These are phyloP conservation scores for Penicillium cosmopolitanum DNA, from an alignment of 495 filamentous ascomycete genomes.

Conservation along the genomic window DNA sequence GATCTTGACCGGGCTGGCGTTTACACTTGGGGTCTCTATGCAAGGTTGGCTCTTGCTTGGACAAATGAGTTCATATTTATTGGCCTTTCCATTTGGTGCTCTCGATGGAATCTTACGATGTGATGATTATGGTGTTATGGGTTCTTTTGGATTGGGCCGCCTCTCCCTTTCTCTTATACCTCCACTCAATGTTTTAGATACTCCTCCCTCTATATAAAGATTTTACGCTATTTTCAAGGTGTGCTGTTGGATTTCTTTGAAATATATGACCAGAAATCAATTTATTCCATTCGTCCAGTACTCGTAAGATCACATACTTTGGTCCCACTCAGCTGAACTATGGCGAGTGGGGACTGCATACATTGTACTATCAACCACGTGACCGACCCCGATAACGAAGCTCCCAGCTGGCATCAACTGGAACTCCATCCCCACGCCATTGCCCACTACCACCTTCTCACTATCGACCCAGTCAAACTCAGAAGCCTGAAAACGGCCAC, in stretches of 20 bases:
- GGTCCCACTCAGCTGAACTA: too few species aligned
- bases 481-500: conserved; percentile 1
- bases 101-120: conserved; percentile 6
- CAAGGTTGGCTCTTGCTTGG: background rate
- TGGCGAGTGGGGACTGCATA: background rate
- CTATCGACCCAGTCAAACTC: background rate
- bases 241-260: too few species aligned
- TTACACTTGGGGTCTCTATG: background rate
- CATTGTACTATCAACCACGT: conserved; percentile 27
- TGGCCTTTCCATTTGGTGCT: background rate
- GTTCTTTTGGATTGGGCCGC: background rate
- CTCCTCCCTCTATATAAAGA: background rate
- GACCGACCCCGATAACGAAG: conserved; percentile 34
- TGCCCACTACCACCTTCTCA: conserved; percentile 12
- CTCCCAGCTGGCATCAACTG: conserved; percentile 38
- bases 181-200: conserved; percentile 6
- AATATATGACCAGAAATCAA: too few species aligned
- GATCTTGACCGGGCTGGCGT: background rate
- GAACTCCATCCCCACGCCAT: conserved; percentile 25
- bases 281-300: background rate
- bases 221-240: background rate
- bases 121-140: conserved; percentile 1
- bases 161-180: background rate
- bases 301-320: too few species aligned
- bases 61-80: background rate